phyloP scores from a whole-genome alignment of 208 protist genomes.

The Leishmania guyanensis region DNA sequence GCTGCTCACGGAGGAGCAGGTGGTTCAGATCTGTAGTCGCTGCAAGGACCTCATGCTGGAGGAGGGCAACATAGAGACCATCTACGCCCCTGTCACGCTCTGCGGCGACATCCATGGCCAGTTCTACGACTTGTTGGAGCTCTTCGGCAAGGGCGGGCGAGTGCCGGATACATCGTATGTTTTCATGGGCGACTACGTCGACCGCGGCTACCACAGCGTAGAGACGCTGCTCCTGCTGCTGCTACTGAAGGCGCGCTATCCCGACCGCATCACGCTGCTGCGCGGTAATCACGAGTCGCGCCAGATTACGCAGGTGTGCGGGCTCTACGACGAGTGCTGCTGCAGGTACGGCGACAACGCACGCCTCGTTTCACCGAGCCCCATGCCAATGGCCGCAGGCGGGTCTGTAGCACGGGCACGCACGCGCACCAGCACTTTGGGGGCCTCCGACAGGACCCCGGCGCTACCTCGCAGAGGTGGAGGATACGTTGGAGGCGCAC shows the following conservation, averaged over 20 bases:
- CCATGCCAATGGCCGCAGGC: background rate
- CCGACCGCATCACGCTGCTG: slow-evolving; percentile 95
- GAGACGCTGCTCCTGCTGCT: slow-evolving; percentile 93
- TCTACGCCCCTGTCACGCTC: slow-evolving; percentile 97
- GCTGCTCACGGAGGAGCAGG: slow-evolving; percentile 89
- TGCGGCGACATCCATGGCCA: slow-evolving; percentile 99
- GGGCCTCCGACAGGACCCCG: background rate
- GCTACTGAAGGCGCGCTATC: slow-evolving; percentile 93
- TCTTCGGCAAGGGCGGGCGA: slow-evolving; percentile 95
- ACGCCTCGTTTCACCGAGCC: slow-evolving; percentile 16
- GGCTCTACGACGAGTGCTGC: slow-evolving; percentile 97
- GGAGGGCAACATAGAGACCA: slow-evolving; percentile 95
- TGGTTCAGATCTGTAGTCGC: slow-evolving; percentile 87
- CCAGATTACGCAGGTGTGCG: slow-evolving; percentile 97
- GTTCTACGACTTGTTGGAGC: slow-evolving; percentile 98
- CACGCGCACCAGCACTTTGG: background rate
- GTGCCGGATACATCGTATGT: slow-evolving; percentile 87
- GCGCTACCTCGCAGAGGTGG: background rate
- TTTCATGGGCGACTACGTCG: slow-evolving; percentile 95
- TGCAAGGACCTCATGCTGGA: slow-evolving; percentile 91
- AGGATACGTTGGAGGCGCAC: slow-evolving; percentile 7
- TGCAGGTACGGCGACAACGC: slow-evolving; percentile 64
- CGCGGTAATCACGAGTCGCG: slow-evolving; percentile 98
- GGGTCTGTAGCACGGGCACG: background rate
- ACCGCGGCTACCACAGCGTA: slow-evolving; percentile 95